phyloP scores from a whole-genome alignment of 768 basidiomycete species.

The Amanita exitialis region DNA sequence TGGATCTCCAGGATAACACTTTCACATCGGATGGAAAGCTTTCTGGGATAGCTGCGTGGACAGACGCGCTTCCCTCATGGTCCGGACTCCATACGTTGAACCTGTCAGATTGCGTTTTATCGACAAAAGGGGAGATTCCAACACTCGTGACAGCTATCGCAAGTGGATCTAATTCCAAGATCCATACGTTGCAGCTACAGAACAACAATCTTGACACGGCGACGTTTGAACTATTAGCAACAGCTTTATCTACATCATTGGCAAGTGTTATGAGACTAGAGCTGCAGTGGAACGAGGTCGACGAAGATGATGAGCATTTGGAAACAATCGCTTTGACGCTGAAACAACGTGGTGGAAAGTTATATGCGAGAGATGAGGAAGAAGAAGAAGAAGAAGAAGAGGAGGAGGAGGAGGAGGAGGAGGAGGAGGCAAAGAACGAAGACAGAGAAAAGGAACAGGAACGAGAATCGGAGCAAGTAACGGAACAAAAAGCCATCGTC shows the following conservation, averaged over 20 bases:
- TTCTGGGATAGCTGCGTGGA: conserved; percentile 45
- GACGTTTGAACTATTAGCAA: conserved; percentile 58
- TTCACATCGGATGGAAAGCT: conserved; percentile 54
- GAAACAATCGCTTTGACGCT: conserved; percentile 43
- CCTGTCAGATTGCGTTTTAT: conserved; percentile 86
- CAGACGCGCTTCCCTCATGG: conserved; percentile 60
- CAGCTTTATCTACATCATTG: conserved; percentile 53
- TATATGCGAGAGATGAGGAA: conserved; percentile 69
- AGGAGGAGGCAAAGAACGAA: conserved; percentile 40
- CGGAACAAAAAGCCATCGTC: conserved; percentile 9
- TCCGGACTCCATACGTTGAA: conserved; percentile 68
- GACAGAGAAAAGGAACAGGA: conserved; percentile 27
- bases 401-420: conserved; percentile 57
- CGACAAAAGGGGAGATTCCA: conserved; percentile 72
- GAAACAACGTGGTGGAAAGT: conserved; percentile 56
- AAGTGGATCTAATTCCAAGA: conserved; percentile 60
- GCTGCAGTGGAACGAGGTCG: conserved; percentile 84
- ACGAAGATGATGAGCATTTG: conserved; percentile 62
- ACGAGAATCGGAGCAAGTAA: conserved; percentile 17
- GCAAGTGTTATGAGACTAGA: conserved; percentile 59
- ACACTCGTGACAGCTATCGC: conserved; percentile 50
- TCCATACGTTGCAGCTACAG: conserved; percentile 75
- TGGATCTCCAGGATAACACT: conserved; percentile 92
- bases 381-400: conserved; percentile 67
- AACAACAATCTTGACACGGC: conserved; percentile 81